Percentiles rank a stretch among this genome's conserved stretches.
These are phyloP conservation scores for Pseudogymnoascus sp. DNA, from an alignment of 2,329 filamentous ascomycete species.

Conservation along the genomic window DNA sequence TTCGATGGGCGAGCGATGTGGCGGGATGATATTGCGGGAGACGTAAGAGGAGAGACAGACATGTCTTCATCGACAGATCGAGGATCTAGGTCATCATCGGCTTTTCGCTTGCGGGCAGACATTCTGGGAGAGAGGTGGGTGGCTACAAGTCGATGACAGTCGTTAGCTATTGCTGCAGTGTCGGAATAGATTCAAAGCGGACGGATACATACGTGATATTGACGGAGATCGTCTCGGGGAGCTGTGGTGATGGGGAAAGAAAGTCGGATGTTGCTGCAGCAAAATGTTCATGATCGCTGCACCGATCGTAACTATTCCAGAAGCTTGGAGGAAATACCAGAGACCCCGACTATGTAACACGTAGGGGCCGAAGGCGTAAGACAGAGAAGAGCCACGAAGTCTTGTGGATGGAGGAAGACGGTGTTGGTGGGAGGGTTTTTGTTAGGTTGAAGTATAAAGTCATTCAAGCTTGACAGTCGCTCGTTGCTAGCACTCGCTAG, in stretches of 20 bases:
- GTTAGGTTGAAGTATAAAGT: constrained; percentile 1
- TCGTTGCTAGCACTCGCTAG: constrained; percentile 6
- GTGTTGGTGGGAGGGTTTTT: neutral
- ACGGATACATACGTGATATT: constrained; percentile 43
- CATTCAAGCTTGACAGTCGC: neutral
- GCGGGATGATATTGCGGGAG: constrained; percentile 65
- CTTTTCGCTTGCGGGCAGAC: constrained; percentile 72
- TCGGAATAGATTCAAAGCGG: neutral
- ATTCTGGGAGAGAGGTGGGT: constrained; percentile 44
- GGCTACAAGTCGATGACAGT: constrained; percentile 10
- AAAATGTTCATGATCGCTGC: constrained; percentile 51
- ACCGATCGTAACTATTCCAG: constrained; percentile 3
- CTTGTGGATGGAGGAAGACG: neutral
- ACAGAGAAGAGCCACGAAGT: neutral
- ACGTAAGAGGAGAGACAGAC: constrained; percentile 78
- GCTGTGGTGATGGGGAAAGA: constrained; percentile 50
- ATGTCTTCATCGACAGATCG: constrained; percentile 63
- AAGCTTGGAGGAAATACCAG: neutral
- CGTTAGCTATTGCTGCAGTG: constrained; percentile 12
- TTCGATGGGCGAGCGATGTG: constrained; percentile 60
- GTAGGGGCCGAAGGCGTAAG: constrained; percentile 1
- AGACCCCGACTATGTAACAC: neutral
- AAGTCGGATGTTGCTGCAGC: constrained; percentile 51
- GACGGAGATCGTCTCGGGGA: constrained; percentile 45
- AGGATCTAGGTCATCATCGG: constrained; percentile 60